These are phyloP conservation scores for Emiliania huxleyi DNA, from an alignment of 78 protist genomes.

Conservation along the genomic window DNA sequence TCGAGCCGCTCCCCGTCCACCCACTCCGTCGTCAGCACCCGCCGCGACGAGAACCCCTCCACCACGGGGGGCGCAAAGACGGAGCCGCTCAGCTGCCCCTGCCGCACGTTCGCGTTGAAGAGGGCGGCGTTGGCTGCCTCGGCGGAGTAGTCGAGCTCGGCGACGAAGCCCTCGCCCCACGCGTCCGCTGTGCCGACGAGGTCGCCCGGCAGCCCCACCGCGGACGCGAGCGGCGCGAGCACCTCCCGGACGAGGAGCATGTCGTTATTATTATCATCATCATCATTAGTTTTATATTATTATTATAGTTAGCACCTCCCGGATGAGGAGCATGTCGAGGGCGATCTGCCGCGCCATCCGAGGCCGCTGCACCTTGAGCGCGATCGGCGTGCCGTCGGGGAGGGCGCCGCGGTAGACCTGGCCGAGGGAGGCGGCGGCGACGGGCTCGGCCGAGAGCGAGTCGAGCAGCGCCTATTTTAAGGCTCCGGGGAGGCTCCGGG, in stretches of 20 bases:
- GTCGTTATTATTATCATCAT: too few relatives aligned
- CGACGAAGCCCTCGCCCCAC: conserved; percentile 35
- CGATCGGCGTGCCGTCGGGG: neutral
- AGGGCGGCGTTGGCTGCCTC: neutral
- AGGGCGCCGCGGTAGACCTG: neutral
- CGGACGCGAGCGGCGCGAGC: neutral
- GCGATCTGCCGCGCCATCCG: neutral
- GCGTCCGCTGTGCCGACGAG: conserved; percentile 24
- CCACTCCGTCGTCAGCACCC: conserved; percentile 42
- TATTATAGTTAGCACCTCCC: neutral
- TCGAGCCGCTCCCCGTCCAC: conserved; percentile 34
- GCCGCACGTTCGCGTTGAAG: neutral
- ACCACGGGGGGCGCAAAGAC: conserved; percentile 16
- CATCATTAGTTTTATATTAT: too few relatives aligned
- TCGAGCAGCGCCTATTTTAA: neutral
- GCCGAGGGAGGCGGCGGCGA: conserved; percentile 24
- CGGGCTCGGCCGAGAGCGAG: neutral
- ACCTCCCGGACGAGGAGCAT: neutral
- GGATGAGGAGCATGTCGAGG: conserved; percentile 15
- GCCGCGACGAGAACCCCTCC: neutral
- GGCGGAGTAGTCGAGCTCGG: conserved; percentile 26
- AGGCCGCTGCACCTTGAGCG: conserved; percentile 40
- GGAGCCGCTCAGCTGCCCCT: neutral
- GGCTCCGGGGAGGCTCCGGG: too few relatives aligned
- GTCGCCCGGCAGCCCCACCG: neutral